A percentile compares a stretch with the other conserved stretches of the same genome.
phyloP scores from a whole-genome alignment of 2,329 filamentous ascomycete genomes.

The Colletotrichum cuscutae region DNA sequence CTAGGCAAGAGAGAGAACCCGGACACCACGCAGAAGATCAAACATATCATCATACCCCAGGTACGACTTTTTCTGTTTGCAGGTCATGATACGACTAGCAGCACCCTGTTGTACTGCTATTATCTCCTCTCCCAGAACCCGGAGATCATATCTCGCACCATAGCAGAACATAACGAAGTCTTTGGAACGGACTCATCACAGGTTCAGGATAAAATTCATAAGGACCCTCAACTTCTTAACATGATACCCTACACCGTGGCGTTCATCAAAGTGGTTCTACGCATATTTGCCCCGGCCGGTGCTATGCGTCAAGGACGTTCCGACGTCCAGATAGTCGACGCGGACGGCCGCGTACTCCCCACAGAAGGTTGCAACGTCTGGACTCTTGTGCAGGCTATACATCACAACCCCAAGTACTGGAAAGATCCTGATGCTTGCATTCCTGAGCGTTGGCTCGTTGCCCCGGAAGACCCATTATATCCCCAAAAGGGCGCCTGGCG shows the following conservation, averaged over 20 bases:
- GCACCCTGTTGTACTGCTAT: constrained; percentile 40
- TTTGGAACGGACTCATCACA: constrained; percentile 53
- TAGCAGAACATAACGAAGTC: constrained; percentile 49
- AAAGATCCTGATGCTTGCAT: constrained; percentile 54
- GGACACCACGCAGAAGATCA: not conserved
- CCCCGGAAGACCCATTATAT: constrained; percentile 14
- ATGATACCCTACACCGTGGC: constrained; percentile 62
- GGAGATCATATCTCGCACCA: constrained; percentile 36
- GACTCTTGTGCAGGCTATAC: constrained; percentile 48
- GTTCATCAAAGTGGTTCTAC: constrained; percentile 64
- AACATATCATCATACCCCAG: constrained; percentile 38
- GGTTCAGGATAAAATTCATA: constrained; percentile 49
- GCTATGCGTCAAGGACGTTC: constrained; percentile 50
- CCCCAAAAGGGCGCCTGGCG: constrained; percentile 55
- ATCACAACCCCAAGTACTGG: constrained; percentile 54
- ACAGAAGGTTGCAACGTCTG: constrained; percentile 57
- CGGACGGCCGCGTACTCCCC: constrained; percentile 52
- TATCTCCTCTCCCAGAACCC: constrained; percentile 40
- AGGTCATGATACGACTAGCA: constrained; percentile 46
- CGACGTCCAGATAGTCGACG: constrained; percentile 52
- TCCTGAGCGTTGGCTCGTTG: constrained; percentile 56
- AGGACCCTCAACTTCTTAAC: constrained; percentile 58
- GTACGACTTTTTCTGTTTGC: constrained; percentile 46
- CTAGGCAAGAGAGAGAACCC: not conserved
- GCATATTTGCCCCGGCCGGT: constrained; percentile 62